Evolutionary conservation across 129 eudicot genomes (phyloP), one percentile per base, ranked within the genome.

Genomic region (Lactuca sativa): DNA sequence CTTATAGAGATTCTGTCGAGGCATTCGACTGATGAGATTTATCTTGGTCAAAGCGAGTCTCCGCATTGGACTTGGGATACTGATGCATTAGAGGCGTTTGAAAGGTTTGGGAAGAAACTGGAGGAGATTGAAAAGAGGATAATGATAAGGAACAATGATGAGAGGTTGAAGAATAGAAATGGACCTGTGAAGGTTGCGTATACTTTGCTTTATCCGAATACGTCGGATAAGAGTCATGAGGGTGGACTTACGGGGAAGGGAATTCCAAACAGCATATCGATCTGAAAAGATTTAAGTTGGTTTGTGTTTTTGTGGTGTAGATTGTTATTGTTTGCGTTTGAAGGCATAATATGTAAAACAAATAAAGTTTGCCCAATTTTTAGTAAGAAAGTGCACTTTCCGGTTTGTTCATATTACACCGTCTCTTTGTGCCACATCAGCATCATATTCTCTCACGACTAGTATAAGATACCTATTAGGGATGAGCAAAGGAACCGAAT

Each of bases 241-340:
- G 73, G 83, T 10, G 89, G 89, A 40, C 83, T 84, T 36, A 81
- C 86, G 4, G 86, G 89, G 32, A 84, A 71, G 74, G 89, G 89
- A 11, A 84, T 84, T 56, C 89, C 89, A 9, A 79, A 79, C 64
- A 79, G 83, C 59, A 58, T 79, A 33, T 79, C 83, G 0, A 79
- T 79, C 9, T 79, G 55, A 77, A 62, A 62, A 33, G 6, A 8
- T 69, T 52, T 1, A 36, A 16, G 38, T 49, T 37, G 41, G 43
- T 66, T 33, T 40, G 38, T 47, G 18, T 55, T 25, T 40, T 54
- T 38, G 1, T 61, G 2, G 41, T 69, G 75, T 76, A 76, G 51
- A 21, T 75, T 21, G 5, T 56, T 47, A 15, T 10, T 15, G 41
- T 55, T 74, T 11, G 56, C 12, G 16, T 43, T 32, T 64, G 9